Evolutionary conservation across 805 yeast genomes (phyloP), one percentile per base, ranked within the genome.

Genomic region (Candida oleophila): DNA sequence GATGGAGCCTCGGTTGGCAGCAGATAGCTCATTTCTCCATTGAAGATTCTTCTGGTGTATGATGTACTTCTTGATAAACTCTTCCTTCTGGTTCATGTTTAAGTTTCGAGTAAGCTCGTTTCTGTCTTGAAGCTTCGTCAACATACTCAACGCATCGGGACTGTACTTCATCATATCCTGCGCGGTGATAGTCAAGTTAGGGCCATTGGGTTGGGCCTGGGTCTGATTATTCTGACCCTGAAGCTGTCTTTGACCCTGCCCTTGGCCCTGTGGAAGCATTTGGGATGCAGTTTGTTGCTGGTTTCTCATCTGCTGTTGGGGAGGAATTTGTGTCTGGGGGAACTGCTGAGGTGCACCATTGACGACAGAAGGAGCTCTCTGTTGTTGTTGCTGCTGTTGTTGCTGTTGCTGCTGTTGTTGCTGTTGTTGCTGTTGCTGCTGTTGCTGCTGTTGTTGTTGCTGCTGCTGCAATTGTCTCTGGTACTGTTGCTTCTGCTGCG

Each of bases 101-200:
- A 71, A 57, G 33, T 62, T 61, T 4, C 60, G 53, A 36, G 58
- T 69, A 22, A 71, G 59, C 1, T 69, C 60, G 3, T 72, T 64
- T 43, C 59, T 64, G 12, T 65, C 65, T 46, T 72, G 75, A 43
- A 73, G 55, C 42, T 69, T 57, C 18, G 54, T 45, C 46, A 72
- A 61, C 22, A 69, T 53, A n/a, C 64, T 59, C 67, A 71, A 58
- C 2, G 77, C 77, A 40, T 69, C 75, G 8, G 65, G 55, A 33
- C 65, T 62, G 53, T 69, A 69, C 53, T 70, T 68, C 49, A 58
- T 55, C 36, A 68, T 59, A 47, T 72, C 77, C 43, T 71, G 73
- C 5, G 64, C 69, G 12, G 71, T 64, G 18, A 68, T 63, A 38
- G 55, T 61, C 38, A 64, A 60, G 47, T 57, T 60, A 3, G 72